Base-by-base conservation (phyloP, 2,329 filamentous ascomycete species). In the Fusarium torulosum region DNA sequence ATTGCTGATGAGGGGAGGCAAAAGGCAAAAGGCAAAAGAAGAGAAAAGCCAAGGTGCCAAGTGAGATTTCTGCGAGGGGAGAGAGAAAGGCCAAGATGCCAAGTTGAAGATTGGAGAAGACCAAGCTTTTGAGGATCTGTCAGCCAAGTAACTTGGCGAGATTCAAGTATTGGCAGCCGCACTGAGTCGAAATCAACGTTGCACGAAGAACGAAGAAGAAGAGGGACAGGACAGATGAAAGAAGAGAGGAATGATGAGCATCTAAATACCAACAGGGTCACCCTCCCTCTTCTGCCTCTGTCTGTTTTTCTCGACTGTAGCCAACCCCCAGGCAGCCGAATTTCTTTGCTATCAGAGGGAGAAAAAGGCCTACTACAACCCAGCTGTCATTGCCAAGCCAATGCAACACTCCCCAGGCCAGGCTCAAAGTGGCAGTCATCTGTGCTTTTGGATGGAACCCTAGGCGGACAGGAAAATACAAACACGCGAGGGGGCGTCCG, bases 371-470 rank as follows among this genome's bases (percentile, higher is more conserved):
- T 37, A 41, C 44, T 38, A 45, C 17, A 37, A 37, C 10, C 35
- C 21, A 44, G 44, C 33, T 25, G 58, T 43, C 37, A 61, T 35
- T 49, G 54, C 61, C 66, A 62, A 69, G 63, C 54, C 53, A n/a
- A n/a, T 35, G 25, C 31, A 23, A 33, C 23, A 35, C 47, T 44
- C 51, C 59, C 59, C 45, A 63, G 51, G 23, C 63, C 69, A 72
- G n/a, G 59, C 69, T 72, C 59, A 61, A 72, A 59, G 19, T 41
- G 69, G 69, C 61, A 72, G 66, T 49, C 59, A 51, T 53, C 40
- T 40, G 21, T 47, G 25, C 33, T 53, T 46, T 52, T 46, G 21
- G 44, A 70, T 71, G 57, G 37, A 58, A 67, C 62, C 62, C 63
- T 53, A 46, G 51, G 55, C 56, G 60, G 54, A 58, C 42, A 37